phyloP scores from a whole-genome alignment of 2,329 filamentous ascomycete species.

The Botryotinia globosa region DNA sequence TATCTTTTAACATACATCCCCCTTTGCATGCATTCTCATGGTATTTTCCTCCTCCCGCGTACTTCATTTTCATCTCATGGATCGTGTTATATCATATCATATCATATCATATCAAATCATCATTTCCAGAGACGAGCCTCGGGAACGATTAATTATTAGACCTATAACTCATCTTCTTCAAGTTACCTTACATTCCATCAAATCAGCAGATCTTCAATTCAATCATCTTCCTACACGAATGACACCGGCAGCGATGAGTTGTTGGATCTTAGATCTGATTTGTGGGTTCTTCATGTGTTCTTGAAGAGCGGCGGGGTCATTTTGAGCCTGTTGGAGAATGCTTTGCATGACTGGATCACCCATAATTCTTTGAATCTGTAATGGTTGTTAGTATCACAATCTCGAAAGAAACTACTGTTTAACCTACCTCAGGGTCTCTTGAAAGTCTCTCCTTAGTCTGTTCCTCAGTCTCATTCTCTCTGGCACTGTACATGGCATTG shows the following conservation, averaged over 20 bases:
- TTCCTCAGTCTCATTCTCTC: constrained; percentile 93
- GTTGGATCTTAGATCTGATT: constrained; percentile 82
- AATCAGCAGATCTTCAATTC: constrained; percentile 18
- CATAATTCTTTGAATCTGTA: constrained; percentile 78
- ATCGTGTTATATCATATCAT: neutral
- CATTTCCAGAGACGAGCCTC: constrained; percentile 8
- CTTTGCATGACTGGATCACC: constrained; percentile 97
- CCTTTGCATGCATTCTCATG: constrained; percentile 9
- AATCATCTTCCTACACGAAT: constrained; percentile 66
- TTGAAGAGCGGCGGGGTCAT: constrained; percentile 84
- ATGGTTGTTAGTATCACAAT: constrained; percentile 24
- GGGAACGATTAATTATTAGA: constrained; percentile 8
- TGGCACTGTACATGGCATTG: constrained; percentile 81
- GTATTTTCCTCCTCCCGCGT: neutral
- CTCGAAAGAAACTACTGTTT: neutral
- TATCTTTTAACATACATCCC: constrained; percentile 1
- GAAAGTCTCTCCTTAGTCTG: constrained; percentile 89
- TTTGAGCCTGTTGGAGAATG: constrained; percentile 94
- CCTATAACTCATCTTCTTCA: neutral
- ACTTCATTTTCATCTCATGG: constrained; percentile 5
- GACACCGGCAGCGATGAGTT: constrained; percentile 62
- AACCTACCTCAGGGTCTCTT: constrained; percentile 81
- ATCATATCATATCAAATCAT: constrained; percentile 3
- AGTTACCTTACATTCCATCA: neutral
- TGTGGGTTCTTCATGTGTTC: constrained; percentile 95